Base-by-base conservation (phyloP, 1,139 yeast species). In the Debaryomyces psychrophilus region DNA sequence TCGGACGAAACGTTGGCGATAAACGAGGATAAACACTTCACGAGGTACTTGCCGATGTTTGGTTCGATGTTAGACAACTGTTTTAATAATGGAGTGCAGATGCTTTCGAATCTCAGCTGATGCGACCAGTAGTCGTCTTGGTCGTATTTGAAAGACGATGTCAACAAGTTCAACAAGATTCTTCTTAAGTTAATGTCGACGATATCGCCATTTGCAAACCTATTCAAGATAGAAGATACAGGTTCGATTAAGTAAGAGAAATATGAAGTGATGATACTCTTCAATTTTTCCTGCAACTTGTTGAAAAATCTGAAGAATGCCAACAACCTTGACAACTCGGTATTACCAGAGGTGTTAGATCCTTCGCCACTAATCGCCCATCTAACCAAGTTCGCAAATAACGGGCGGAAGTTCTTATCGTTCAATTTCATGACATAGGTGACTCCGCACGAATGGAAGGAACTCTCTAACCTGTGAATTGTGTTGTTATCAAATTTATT, bases 111-210 rank as follows among this genome's bases (percentile, higher is more conserved):
- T 63, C 98, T 81, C 34, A 89, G 82, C 49, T 86, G 87, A 44
- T 90, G 83, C 48, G 88, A 86, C 98, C 99, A 93, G 71, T 88
- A 93, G 61, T 93, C 98, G 57, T 87, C 96, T 61, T 87, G 88
- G 60, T 92, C 98, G 60, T 83, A 87, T 59, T 85, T 89, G 73
- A 92, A 90, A 1, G 96, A 85, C 1, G 89, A 77, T 1, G 85
- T 81, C 51, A 92, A 71, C 0, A 96, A 83, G 52, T 81, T 84
- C 50, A 90, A 71, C 20, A 90, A 65, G 41, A 87, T 68, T 68
- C 96, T 83, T 65, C 90, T 82, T 55, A 87, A 74, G 52, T 85
- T 82, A 40, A 78, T 62, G 45, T 83, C 82, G 11, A 54, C 59
- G n/a, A 77, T 54, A 7, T 71, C 71, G 9, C 73, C 76, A 1